Base-by-base conservation (phyloP, 31 red algal species). In the Endocladia muricata region DNA sequence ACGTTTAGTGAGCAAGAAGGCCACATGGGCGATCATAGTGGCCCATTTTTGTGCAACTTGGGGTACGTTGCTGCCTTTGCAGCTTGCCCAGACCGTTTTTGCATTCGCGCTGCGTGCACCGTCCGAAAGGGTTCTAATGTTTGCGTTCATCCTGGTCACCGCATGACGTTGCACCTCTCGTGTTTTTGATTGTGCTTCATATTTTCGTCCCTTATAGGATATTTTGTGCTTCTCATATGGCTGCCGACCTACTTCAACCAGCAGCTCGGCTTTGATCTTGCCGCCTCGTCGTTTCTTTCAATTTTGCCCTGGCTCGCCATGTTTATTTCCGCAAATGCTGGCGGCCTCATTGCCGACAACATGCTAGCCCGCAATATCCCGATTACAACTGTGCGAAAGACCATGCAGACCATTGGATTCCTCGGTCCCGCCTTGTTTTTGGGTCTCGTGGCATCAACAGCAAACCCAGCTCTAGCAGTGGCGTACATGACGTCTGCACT, bases 221-320 rank as follows among this genome's bases (percentile, higher is more conserved):
- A 98, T 68, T 98, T 98, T 78, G 86, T 98, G 35, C 67, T 98
- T 21, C 70, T 95, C 55, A 88, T 87, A 69, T 98, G 96, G 96
- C 73, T 98, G 28, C 96, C 96, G 35, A 98, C 96, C 28, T 98
- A 92, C 81, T 95, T 98, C 62, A 98, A 94, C 69, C 89, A 90
- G 67, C 81, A 92, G 63, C 81, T 98, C n/a, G 96, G 96, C 5
- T 94, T 98, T 51, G 89, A 98, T 37, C 67, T 98, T 6, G 75
- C 88, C 32, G 78, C 86, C 11, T 98, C 96, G 1, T 86, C 96
- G 39, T 82, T 98, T 66, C 54, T 98, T 6, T 91, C 91, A 13
- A 79, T 98, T 28, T 7, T 98, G 29, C 96, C 96, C 37, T 98
- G 96, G 96, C 29, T 98, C 5, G 81, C 96, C 39, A 98, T 98